phyloP scores from a whole-genome alignment of 2,329 filamentous ascomycete genomes.

The Tolypocladium tropicale region DNA sequence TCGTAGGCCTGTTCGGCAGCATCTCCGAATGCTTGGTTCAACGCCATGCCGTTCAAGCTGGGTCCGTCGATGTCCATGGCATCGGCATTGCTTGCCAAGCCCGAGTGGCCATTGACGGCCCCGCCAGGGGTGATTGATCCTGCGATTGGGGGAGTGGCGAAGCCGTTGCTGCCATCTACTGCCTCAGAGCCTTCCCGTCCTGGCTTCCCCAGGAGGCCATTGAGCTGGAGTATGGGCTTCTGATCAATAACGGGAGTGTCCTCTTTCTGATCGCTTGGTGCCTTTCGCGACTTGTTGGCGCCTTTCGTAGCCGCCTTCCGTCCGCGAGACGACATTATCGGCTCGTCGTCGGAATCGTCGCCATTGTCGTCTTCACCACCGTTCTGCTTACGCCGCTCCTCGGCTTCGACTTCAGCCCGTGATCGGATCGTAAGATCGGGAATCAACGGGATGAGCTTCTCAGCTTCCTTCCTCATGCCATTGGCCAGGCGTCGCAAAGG shows the following conservation, averaged over 20 bases:
- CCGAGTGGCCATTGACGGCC: conserved; percentile 56
- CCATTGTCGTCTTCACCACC: conserved; percentile 72
- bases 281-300: conserved; percentile 66
- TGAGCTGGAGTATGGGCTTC: conserved; percentile 61
- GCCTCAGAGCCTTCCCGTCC: conserved; percentile 66
- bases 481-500: conserved; percentile 86
- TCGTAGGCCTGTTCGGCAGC: conserved; percentile 68
- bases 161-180: conserved; percentile 73
- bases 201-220: conserved; percentile 48
- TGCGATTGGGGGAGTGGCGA: conserved; percentile 68
- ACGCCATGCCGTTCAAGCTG: conserved; percentile 54
- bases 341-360: conserved; percentile 93
- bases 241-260: conserved; percentile 67
- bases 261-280: conserved; percentile 63
- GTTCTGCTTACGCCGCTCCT: conserved; percentile 75
- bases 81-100: conserved; percentile 65
- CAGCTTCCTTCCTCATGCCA: conserved; percentile 94
- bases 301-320: conserved; percentile 74
- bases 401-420: conserved; percentile 86
- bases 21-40: conserved; percentile 54
- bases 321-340: conserved; percentile 94
- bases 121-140: conserved; percentile 64
- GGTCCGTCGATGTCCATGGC: conserved; percentile 79
- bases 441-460: conserved; percentile 90
- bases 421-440: conserved; percentile 86